Conservation (phyloP, 768 basidiomycete genomes). For the Hygrocybe coccinea region DNA sequence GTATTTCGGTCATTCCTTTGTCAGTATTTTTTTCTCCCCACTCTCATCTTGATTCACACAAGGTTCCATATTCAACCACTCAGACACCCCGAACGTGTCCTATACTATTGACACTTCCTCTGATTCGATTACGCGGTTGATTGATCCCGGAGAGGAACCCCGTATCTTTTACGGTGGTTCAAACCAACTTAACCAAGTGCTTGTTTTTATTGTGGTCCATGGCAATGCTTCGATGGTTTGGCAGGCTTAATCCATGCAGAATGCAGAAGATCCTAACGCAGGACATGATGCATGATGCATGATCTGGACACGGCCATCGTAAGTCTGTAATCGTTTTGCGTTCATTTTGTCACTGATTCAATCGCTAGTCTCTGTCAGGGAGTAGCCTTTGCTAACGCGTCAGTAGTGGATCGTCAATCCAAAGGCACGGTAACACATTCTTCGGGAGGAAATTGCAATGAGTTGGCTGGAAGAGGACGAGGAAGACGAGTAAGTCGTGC, state of each 20-base stretch:
- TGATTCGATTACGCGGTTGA: slow-evolving; percentile 51
- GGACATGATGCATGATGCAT: too few species aligned
- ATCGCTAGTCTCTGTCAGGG: too few species aligned
- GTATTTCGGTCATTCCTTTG: background rate
- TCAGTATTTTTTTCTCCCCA: background rate
- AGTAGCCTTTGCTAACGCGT: too few species aligned
- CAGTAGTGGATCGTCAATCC: too few species aligned
- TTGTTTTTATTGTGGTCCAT: background rate
- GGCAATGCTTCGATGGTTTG: background rate
- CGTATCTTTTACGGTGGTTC: slow-evolving; percentile 81
- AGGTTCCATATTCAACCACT: slow-evolving; percentile 86
- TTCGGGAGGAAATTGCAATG: too few species aligned
- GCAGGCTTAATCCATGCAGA: background rate
- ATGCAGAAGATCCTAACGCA: too few species aligned
- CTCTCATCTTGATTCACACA: background rate
- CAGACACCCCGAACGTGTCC: slow-evolving; percentile 62
- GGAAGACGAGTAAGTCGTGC: too few species aligned
- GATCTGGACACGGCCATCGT: too few species aligned
- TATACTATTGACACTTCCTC: slow-evolving; percentile 62
- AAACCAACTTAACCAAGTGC: slow-evolving; percentile 18
- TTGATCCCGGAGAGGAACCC: slow-evolving; percentile 64
- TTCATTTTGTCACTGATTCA: too few species aligned
- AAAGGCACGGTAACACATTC: too few species aligned
- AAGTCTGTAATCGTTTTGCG: too few species aligned
- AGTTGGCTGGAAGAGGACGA: too few species aligned